Conservation (phyloP, 139 green algal genomes). For the Auxenochlorella protothecoides region DNA sequence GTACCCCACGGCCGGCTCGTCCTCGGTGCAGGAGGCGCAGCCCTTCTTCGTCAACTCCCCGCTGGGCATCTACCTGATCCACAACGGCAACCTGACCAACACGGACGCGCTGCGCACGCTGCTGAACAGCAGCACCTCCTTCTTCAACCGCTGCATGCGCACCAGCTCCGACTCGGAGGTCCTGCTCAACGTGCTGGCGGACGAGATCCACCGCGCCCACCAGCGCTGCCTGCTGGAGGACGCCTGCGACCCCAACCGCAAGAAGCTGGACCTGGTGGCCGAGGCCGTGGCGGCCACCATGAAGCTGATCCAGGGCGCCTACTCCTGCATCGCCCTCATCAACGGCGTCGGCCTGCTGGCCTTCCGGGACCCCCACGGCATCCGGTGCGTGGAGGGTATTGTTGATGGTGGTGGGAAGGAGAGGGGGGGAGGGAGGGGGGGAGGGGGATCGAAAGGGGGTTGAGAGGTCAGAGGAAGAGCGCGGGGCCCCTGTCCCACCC, state of each 20-base stretch:
- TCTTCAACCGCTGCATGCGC: constrained; percentile 79
- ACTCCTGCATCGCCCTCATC: constrained; percentile 83
- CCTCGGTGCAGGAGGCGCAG: constrained; percentile 85
- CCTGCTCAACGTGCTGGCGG: constrained; percentile 93
- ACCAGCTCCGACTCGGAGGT: constrained; percentile 92
- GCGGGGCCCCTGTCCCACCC: too few species aligned
- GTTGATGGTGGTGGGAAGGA: too few species aligned
- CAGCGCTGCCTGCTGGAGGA: constrained; percentile 62
- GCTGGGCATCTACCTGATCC: constrained; percentile 95
- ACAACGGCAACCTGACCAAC: constrained; percentile 99
- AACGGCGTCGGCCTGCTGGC: constrained; percentile 89
- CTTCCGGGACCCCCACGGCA: constrained; percentile 93
- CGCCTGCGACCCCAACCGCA: constrained; percentile 59
- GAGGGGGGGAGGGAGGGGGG: too few species aligned
- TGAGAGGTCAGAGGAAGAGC: too few species aligned
- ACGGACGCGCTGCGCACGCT: constrained; percentile 63
- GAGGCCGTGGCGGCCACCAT: constrained; percentile 74
- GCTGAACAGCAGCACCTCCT: constrained; percentile 60
- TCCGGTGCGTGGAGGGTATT: constrained; percentile 44
- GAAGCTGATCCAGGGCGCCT: constrained; percentile 79
- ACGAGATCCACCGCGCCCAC: constrained; percentile 88
- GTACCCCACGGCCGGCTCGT: constrained; percentile 92
- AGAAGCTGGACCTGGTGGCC: constrained; percentile 77
- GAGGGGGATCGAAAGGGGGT: too few species aligned
- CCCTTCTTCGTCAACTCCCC: constrained; percentile 98